A percentile compares a stretch with the other conserved stretches of the same genome.
These are phyloP conservation scores for Rhizopus microsporus DNA, from an alignment of 371 early-diverging fungal genomes.

Conservation along the genomic window DNA sequence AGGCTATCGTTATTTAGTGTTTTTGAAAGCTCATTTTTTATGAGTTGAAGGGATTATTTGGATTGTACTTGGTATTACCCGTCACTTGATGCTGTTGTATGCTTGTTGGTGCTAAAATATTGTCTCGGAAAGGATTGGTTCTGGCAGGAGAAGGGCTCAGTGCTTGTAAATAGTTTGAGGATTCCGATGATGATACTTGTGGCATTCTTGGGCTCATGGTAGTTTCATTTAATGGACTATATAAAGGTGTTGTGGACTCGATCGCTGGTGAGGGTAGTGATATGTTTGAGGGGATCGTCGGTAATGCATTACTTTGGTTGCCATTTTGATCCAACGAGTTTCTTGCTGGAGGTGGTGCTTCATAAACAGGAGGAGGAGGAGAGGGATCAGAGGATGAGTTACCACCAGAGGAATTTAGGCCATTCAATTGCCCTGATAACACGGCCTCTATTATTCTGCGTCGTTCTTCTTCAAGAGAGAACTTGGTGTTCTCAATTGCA, in stretches of 20 bases:
- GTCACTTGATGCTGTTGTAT: too few relatives aligned
- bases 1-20: too few relatives aligned
- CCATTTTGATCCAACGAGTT: neutral
- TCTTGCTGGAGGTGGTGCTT: conserved; percentile 17
- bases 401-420: neutral
- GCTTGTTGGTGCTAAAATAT: neutral
- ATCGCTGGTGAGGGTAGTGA: neutral
- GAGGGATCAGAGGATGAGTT: neutral
- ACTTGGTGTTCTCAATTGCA: conserved; percentile 8
- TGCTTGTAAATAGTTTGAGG: too few relatives aligned
- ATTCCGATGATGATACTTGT: too few relatives aligned
- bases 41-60: neutral
- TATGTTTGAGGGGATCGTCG: neutral
- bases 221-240: too few relatives aligned
- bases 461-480: conserved; percentile 15
- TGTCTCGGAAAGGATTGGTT: neutral
- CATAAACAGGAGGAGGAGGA: conserved; percentile 27
- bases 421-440: conserved; percentile 8
- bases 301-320: neutral
- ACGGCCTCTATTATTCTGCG: conserved; percentile 19
- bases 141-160: too few relatives aligned
- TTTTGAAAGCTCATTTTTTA: neutral
- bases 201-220: too few relatives aligned
- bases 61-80: too few relatives aligned
- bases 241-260: too few relatives aligned